phyloP scores from a whole-genome alignment of 352 stramenopile species.

The Nothophytophthora sp. region DNA sequence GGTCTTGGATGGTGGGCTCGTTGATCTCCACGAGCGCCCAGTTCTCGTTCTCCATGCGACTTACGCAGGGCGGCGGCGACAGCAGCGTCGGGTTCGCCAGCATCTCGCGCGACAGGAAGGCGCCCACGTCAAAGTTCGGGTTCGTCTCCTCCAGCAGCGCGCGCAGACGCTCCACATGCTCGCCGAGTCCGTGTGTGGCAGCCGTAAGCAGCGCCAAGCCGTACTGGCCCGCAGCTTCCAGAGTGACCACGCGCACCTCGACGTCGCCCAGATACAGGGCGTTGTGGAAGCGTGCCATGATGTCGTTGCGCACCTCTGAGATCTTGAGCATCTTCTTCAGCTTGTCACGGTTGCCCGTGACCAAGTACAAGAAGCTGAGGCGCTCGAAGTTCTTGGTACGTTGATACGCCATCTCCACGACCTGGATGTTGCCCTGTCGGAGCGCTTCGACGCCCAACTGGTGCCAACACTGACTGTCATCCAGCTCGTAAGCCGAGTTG shows the following conservation, averaged over 20 bases:
- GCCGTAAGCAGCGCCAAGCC: slow-evolving; percentile 97
- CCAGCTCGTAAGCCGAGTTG: slow-evolving; percentile 95
- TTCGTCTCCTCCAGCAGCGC: slow-evolving; percentile 92
- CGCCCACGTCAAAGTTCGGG: slow-evolving; percentile 64
- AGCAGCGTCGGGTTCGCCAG: slow-evolving; percentile 82
- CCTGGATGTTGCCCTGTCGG: slow-evolving; percentile 98
- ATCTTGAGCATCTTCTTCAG: slow-evolving; percentile 99
- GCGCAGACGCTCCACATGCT: slow-evolving; percentile 95
- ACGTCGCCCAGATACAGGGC: slow-evolving; percentile 97
- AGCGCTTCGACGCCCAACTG: slow-evolving; percentile 97
- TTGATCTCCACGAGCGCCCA: slow-evolving; percentile 98
- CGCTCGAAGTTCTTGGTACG: slow-evolving; percentile 99
- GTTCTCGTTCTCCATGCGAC: slow-evolving; percentile 93
- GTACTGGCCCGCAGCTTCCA: slow-evolving; percentile 96
- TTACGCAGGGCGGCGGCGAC: slow-evolving; percentile 94
- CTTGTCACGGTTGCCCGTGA: slow-evolving; percentile 99
- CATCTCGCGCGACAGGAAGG: slow-evolving; percentile 71
- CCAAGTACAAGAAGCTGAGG: slow-evolving; percentile 99
- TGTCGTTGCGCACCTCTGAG: slow-evolving; percentile 96
- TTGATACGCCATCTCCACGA: slow-evolving; percentile 99
- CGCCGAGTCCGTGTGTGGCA: slow-evolving; percentile 94
- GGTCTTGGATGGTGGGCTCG: slow-evolving; percentile 84
- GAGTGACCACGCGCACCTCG: slow-evolving; percentile 93
- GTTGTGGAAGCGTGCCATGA: slow-evolving; percentile 99
- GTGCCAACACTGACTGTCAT: slow-evolving; percentile 97